phyloP scores from a whole-genome alignment of 129 eudicot species.

The Mikania micrantha region DNA sequence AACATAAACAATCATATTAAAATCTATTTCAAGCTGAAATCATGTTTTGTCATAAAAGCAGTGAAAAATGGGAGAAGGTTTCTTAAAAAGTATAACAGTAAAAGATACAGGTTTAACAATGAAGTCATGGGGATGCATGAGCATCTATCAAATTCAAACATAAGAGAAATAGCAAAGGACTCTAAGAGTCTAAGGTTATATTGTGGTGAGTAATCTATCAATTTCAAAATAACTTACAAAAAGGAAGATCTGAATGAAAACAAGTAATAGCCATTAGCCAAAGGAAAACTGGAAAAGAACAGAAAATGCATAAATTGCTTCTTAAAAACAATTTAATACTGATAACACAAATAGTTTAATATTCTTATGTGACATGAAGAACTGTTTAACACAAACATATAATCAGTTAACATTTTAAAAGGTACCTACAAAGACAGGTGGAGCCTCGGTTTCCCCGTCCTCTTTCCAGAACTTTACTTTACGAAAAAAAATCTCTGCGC shows the following conservation, averaged over 20 bases:
- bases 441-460: conserved; percentile 93
- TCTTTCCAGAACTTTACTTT: conserved; percentile 97
- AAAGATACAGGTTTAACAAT: neutral
- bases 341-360: neutral
- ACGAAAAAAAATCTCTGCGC: conserved; percentile 92
- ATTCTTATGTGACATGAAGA: neutral
- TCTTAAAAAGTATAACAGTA: conserved; percentile 5
- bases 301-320: neutral
- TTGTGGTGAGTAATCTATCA: neutral
- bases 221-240: neutral
- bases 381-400: neutral
- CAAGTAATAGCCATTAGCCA: neutral
- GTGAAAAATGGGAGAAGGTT: neutral
- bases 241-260: neutral
- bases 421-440: conserved; percentile 99
- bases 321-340: neutral
- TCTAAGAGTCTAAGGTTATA: neutral
- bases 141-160: neutral
- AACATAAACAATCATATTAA: conserved; percentile 5
- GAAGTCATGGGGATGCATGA: neutral
- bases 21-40: neutral
- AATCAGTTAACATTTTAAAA: conserved; percentile 14
- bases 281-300: neutral
- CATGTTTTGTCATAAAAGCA: neutral
- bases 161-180: neutral